A percentile compares a stretch with the other conserved stretches of the same genome.
These are phyloP conservation scores for Discostella stelligeroides DNA, from an alignment of 108 stramenopile species.

Conservation along the genomic window DNA sequence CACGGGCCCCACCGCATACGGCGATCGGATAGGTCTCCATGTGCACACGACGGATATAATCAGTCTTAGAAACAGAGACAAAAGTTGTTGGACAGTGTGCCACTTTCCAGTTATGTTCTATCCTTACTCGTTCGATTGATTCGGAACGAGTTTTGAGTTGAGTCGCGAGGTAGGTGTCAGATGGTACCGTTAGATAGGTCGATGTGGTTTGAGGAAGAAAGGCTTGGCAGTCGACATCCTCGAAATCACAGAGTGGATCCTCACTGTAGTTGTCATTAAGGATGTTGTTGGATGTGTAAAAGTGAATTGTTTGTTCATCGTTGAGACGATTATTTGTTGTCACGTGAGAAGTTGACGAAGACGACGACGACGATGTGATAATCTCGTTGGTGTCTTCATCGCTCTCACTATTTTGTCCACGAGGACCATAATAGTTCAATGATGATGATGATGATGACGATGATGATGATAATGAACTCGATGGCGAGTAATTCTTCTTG, in stretches of 20 bases:
- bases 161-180: slow-evolving; percentile 10
- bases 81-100: slow-evolving; percentile 33
- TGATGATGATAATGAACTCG: too few relatives aligned
- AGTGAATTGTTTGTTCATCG: too few relatives aligned
- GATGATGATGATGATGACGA: too few relatives aligned
- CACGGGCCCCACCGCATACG: slow-evolving; percentile 60
- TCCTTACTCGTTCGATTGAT: slow-evolving; percentile 10
- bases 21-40: slow-evolving; percentile 67
- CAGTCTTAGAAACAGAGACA: slow-evolving; percentile 20
- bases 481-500: too few relatives aligned
- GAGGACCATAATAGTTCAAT: not conserved
- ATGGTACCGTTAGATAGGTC: not conserved
- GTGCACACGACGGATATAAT: slow-evolving; percentile 70
- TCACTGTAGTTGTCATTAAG: not conserved
- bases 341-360: too few relatives aligned
- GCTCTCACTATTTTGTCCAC: not conserved
- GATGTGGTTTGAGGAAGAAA: slow-evolving; percentile 12
- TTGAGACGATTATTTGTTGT: too few relatives aligned
- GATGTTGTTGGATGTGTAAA: too few relatives aligned
- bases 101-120: slow-evolving; percentile 19
- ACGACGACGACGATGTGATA: too few relatives aligned
- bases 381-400: not conserved
- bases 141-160: slow-evolving; percentile 14
- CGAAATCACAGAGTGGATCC: slow-evolving; percentile 9
- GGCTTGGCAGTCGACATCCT: slow-evolving; percentile 20